A percentile compares a stretch with the other conserved stretches of the same genome.
These are phyloP conservation scores for Paracoccidioides brasiliensis DNA, from an alignment of 2,329 filamentous ascomycete genomes.

Conservation along the genomic window DNA sequence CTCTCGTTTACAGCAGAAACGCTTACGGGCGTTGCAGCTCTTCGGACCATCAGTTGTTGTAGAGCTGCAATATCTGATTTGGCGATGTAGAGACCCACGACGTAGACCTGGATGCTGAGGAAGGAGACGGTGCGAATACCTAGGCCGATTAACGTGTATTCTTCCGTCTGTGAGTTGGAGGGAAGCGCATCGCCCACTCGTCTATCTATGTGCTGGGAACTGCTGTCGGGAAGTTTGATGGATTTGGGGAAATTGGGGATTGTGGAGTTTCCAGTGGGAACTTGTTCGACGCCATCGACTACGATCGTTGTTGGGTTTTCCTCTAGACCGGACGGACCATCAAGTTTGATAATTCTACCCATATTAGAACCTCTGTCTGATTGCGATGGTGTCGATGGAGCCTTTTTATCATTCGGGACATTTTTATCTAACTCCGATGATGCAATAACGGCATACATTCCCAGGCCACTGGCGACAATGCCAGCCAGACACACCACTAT, in stretches of 20 bases:
- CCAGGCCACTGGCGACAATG: conserved; percentile 26
- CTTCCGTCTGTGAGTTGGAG: conserved; percentile 37
- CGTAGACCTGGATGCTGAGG: conserved; percentile 80
- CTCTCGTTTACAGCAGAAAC: conserved; percentile 33
- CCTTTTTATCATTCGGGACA: neutral
- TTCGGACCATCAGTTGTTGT: conserved; percentile 62
- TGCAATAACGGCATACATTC: conserved; percentile 29
- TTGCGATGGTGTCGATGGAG: neutral
- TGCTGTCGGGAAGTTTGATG: conserved; percentile 45
- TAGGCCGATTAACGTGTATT: conserved; percentile 80
- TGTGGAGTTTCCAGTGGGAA: conserved; percentile 69
- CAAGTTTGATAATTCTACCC: conserved; percentile 23
- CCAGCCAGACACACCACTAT: conserved; percentile 25
- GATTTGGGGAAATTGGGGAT: conserved; percentile 66
- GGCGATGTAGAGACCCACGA: conserved; percentile 83
- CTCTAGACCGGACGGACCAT: conserved; percentile 28
- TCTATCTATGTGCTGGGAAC: conserved; percentile 23
- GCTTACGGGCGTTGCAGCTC: conserved; percentile 38
- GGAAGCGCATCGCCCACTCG: conserved; percentile 26
- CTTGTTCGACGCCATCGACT: conserved; percentile 55
- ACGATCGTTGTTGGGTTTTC: conserved; percentile 23
- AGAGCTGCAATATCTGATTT: conserved; percentile 69
- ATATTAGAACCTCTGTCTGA: neutral
- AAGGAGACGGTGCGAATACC: conserved; percentile 86
- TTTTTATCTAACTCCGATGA: conserved; percentile 15